Base-by-base conservation (phyloP, 805 yeast genomes). In the Starmerella khaoyaiensis region DNA sequence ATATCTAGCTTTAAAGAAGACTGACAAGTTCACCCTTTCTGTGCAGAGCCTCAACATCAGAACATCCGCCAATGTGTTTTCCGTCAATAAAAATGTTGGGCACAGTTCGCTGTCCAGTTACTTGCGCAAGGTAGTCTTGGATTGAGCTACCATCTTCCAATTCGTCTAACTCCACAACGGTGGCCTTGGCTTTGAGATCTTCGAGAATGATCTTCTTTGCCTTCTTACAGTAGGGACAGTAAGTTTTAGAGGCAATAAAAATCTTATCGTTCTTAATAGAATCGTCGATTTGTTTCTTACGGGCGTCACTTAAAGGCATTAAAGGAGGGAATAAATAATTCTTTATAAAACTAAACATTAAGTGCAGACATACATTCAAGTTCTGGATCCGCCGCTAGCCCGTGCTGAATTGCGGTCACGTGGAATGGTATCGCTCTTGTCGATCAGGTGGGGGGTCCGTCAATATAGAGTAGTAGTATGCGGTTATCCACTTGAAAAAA, bases 1-100 rank as follows among this genome's bases (percentile, higher is more conserved):
- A 23, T 23, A n/a, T n/a, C n/a, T n/a, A n/a, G n/a, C 4, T 15
- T 37, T 46, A 44, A 14, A 60, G 53, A 30, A 58, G 36, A 3
- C 47, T 49, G 41, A 68, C 71, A 54, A 82, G 70, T 59, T 74
- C 57, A 50, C 79, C 90, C 31, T 59, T 51, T 18, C 74, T 66
- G 49, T 71, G 67, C 57, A 86, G 69, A 36, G 69, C 66, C 62
- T 84, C 93, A 47, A 87, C 65, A 50, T 82, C 94, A 27, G 86
- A 76, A 70, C 84, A 82, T 45, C 98, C 98, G 43, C 98, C 98
- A 54, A 87, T 74, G 66, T 84, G 95, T 62, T 86, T 70, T 44
- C 94, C 95, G 33, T 68, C 75, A 58, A 87, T 83, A 64, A 79
- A 87, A 50, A 87, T 71, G 58, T 79, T 84, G 45, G 98, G 98